These are phyloP conservation scores for Ambrosia artemisiifolia DNA, from an alignment of 129 eudicot genomes.

Conservation along the genomic window DNA sequence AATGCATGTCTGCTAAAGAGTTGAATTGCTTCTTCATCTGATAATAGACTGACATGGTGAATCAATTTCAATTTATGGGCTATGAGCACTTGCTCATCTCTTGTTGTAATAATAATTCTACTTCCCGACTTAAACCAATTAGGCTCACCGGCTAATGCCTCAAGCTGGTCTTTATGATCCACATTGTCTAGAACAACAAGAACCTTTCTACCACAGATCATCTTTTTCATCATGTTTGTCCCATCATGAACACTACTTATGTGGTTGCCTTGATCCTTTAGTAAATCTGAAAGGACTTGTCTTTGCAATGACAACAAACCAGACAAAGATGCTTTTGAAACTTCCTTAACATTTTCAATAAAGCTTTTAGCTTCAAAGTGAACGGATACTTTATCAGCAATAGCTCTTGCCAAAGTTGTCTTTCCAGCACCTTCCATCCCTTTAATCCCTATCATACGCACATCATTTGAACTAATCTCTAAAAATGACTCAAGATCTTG, in stretches of 20 bases:
- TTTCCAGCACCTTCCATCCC: slow-evolving; percentile 22
- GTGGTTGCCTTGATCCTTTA: not conserved
- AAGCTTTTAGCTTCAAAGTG: slow-evolving; percentile 18
- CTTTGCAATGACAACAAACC: not conserved
- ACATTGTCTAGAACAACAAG: slow-evolving; percentile 18
- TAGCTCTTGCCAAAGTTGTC: slow-evolving; percentile 11
- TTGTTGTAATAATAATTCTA: slow-evolving; percentile 38
- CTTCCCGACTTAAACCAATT: slow-evolving; percentile 40
- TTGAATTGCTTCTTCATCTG: slow-evolving; percentile 7
- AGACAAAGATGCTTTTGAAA: not conserved
- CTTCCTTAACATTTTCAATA: not conserved
- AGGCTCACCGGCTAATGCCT: slow-evolving; percentile 12
- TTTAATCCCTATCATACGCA: slow-evolving; percentile 22
- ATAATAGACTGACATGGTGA: slow-evolving; percentile 9
- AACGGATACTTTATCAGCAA: not conserved
- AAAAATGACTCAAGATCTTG: slow-evolving; percentile 7
- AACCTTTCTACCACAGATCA: not conserved
- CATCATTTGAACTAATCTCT: not conserved
- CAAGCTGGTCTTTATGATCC: slow-evolving; percentile 24
- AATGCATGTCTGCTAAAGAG: slow-evolving; percentile 43
- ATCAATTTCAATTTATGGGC: slow-evolving; percentile 1
- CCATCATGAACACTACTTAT: not conserved
- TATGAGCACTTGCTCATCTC: slow-evolving; percentile 27
- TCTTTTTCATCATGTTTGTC: not conserved
- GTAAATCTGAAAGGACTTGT: not conserved